Evolutionary conservation across 1,284 basidiomycete genomes (phyloP), one percentile per base, ranked within the genome.

Genomic region (Cystobasidium slooffiae): DNA sequence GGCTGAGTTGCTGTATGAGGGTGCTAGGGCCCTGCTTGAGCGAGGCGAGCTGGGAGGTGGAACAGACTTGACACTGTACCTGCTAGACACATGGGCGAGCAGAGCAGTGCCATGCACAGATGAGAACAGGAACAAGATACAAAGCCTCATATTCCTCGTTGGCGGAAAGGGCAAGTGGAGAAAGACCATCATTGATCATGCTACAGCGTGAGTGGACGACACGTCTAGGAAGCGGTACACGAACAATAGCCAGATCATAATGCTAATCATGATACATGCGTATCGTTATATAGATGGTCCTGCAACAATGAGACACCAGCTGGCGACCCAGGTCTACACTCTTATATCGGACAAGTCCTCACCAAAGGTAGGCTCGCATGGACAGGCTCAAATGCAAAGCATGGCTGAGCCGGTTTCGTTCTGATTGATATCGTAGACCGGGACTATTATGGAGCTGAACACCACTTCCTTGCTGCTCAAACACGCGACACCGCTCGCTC

Each of bases 1-100:
- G 14, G 93, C 93, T 82, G 90, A 94, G 82, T 90, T 97, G 10
- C 87, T 96, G 66, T 94, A 94, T 83, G 90, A 92, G 78, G 89
- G 88, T 51, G 88, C 92, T 1, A 86, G 90, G 63, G 91, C 93
- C 81, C 85, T 97, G 63, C 85, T 96, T 77, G 96, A 96, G 84
- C 86, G 86, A 12, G 90, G 90, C 5, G 92, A 97, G 81, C 85
- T 87, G n/a, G 94, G 93, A 1, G 93, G 91, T 78, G 94, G 94
- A 1, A 88, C 89, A 0, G 94, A 97, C 85, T 86, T 96, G 46
- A 84, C 89, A 0, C 83, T 85, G 51, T 91, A 92, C 79, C 80
- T 96, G 82, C 81, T 96, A 73, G 91, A 93, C 75, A 89, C 91
- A 6, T 94, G 93, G 82, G 88, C 91, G 61, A 86, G 81, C 41